Percentiles rank a stretch among this genome's conserved stretches.
phyloP scores from a whole-genome alignment of 371 early-diverging fungal species.

The Conidiobolus incongruus region DNA sequence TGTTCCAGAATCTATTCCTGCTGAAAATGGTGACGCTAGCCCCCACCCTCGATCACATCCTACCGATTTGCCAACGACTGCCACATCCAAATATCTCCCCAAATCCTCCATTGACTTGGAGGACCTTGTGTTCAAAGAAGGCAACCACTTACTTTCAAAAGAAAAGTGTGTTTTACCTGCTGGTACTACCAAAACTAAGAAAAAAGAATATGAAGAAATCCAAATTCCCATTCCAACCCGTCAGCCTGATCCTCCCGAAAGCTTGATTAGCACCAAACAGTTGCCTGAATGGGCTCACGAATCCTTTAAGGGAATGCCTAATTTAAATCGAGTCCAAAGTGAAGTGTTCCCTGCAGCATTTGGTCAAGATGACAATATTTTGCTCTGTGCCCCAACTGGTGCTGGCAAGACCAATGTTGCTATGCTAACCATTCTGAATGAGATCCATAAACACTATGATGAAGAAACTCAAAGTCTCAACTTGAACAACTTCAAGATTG shows the following conservation, averaged over 20 bases:
- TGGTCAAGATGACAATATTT: constrained; percentile 73
- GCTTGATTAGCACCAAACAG: constrained; percentile 33
- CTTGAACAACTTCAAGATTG: constrained; percentile 78
- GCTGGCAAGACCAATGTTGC: constrained; percentile 99
- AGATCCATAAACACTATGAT: constrained; percentile 56
- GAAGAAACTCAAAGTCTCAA: constrained; percentile 49
- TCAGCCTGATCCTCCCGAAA: constrained; percentile 38
- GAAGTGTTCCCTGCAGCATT: constrained; percentile 73
- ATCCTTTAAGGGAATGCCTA: constrained; percentile 46
- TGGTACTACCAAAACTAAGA: constrained; percentile 77
- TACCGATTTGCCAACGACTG: constrained; percentile 8
- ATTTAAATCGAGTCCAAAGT: constrained; percentile 83
- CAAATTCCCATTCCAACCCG: constrained; percentile 83
- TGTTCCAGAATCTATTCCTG: constrained; percentile 38
- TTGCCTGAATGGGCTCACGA: constrained; percentile 78
- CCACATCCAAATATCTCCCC: constrained; percentile 26
- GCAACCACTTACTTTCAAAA: constrained; percentile 91
- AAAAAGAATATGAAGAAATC: constrained; percentile 91
- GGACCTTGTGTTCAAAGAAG: constrained; percentile 64
- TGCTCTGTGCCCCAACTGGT: constrained; percentile 98
- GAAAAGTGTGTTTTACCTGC: constrained; percentile 82
- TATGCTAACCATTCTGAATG: constrained; percentile 81
- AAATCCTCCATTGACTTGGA: constrained; percentile 56
- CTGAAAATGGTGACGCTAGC: constrained; percentile 7
- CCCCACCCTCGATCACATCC: constrained; percentile 7